Evolutionary conservation across 805 yeast genomes (phyloP), one percentile per base, ranked within the genome.

Genomic region (Wilhelminamyces savonicus): DNA sequence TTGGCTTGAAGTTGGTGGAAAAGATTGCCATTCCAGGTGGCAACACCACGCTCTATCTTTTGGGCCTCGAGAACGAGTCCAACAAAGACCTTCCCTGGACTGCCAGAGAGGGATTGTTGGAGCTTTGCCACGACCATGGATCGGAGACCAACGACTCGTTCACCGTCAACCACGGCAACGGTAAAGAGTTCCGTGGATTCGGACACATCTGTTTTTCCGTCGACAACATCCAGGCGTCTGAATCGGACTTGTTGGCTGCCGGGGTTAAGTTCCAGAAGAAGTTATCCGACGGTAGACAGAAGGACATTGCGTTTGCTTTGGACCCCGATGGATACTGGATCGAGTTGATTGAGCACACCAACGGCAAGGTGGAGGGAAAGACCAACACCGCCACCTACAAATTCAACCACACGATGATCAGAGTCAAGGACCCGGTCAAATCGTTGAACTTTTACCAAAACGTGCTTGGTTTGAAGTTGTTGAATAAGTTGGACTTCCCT

Each of bases 311-410:
- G 0, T 92, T 90, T 58, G 94, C 81, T 5, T 71, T 88, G 44
- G 98, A 92, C 50, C 97, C 97, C 5, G 90, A 90, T 59, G 92
- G 92, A 46, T 92, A 92, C 63, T 90, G 98, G 98, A 74, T 90
- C 47, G 98, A 90, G 66, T 62, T 90, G 48, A 74, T 90, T 43
- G 77, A 76, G 48, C 78, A 73, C 43, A 66, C 60, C 13, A 41
- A 62, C 22, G 53, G 56, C 36, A 69, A 71, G 46, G 37, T 42
- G 9, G 71, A 62, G 15, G 62, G 46, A 17, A 52, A 42, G 16
- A 58, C 78, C 13, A 63, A 66, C 35, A 29, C 39, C 2, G 30
- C 55, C 5, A 56, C 68, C 12, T 69, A 71, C 50, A 64, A 70
- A 38, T 73, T 90, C 57, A 88, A 90, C 62, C 97, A 90, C 59